Conservation (phyloP, 441 rosid genomes). For the Brassica balearica region DNA sequence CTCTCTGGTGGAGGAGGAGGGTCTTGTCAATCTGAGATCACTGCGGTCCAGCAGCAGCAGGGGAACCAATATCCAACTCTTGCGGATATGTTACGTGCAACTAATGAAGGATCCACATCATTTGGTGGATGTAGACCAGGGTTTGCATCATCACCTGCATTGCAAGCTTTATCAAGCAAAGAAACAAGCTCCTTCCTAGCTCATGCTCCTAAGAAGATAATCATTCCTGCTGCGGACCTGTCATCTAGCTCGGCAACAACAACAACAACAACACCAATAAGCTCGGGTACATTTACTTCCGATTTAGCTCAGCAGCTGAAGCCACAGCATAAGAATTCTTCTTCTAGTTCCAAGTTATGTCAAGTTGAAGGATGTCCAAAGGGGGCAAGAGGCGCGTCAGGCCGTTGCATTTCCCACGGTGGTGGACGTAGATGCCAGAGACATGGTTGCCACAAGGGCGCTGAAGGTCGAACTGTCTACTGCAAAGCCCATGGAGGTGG, state of each 20-base stretch:
- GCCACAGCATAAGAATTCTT: conserved; percentile 57
- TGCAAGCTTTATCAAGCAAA: conserved; percentile 47
- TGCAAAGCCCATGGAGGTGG: conserved; percentile 99
- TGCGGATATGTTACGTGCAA: conserved; percentile 53
- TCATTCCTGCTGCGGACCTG: conserved; percentile 51
- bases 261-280: conserved; percentile 62
- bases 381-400: conserved; percentile 99
- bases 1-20: conserved; percentile 70
- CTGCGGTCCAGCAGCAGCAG: conserved; percentile 50
- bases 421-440: conserved; percentile 97
- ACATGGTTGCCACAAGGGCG: conserved; percentile 92
- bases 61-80: conserved; percentile 51
- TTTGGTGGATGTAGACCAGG: conserved; percentile 51
- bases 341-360: conserved; percentile 70
- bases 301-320: conserved; percentile 65
- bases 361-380: conserved; percentile 95
- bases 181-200: conserved; percentile 56
- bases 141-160: conserved; percentile 43
- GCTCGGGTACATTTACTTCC: conserved; percentile 87
- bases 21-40: conserved; percentile 72
- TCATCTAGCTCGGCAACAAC: conserved; percentile 67
- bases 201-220: conserved; percentile 48
- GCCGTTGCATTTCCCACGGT: conserved; percentile 96
- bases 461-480: conserved; percentile 97
- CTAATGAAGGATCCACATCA: conserved; percentile 65